phyloP scores from a whole-genome alignment of 1,284 basidiomycete species.

The Inonotus hispidus region DNA sequence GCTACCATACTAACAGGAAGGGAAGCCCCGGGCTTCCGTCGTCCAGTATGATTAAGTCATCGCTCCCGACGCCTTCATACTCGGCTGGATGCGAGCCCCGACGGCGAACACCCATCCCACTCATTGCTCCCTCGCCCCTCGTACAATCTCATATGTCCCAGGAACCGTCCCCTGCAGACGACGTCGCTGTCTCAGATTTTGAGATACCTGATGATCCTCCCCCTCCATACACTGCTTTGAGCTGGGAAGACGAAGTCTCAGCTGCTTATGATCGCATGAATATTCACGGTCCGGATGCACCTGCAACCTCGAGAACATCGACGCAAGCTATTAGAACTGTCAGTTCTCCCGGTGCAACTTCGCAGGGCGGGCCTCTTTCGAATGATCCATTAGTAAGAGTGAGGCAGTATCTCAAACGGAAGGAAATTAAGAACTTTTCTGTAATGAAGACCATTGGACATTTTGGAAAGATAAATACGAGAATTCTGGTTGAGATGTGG shows the following conservation, averaged over 20 bases:
- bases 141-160: not conserved
- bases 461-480: conserved; percentile 7
- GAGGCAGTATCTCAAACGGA: conserved; percentile 9
- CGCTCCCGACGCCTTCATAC: not conserved
- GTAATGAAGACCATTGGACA: conserved; percentile 7
- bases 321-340: not conserved
- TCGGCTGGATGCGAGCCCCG: not conserved
- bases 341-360: not conserved
- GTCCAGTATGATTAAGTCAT: not conserved
- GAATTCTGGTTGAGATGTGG: conserved; percentile 15
- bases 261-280: not conserved
- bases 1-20: not conserved
- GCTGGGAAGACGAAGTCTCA: conserved; percentile 5
- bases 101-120: not conserved
- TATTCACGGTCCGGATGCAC: not conserved
- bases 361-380: not conserved
- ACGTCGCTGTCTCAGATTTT: not conserved
- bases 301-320: not conserved
- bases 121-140: not conserved
- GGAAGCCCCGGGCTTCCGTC: not conserved
- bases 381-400: not conserved
- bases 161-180: not conserved
- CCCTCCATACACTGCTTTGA: conserved; percentile 7
- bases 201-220: conserved; percentile 8
- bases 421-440: conserved; percentile 10